Evolutionary conservation across 495 filamentous ascomycete genomes (phyloP).

Genomic region (Corynascus novoguineensis): DNA sequence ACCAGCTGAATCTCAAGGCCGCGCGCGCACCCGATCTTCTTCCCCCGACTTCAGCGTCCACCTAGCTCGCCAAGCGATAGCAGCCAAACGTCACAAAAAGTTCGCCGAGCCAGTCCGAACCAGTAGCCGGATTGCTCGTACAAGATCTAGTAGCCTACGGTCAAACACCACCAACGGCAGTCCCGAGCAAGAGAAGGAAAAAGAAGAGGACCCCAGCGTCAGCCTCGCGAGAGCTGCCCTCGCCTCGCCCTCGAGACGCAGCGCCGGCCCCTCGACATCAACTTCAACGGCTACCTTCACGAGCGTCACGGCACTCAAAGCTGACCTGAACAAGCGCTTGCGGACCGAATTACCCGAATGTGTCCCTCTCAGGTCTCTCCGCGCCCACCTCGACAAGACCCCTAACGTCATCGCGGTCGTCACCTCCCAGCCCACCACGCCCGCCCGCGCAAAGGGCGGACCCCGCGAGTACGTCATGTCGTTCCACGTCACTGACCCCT

Average conservation of each 20-base stretch:
- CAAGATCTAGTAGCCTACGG: slow-evolving; percentile 26
- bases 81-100: slow-evolving; percentile 24
- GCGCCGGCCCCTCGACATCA: background rate
- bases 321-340: slow-evolving; percentile 41
- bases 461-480: slow-evolving; percentile 65
- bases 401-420: slow-evolving; percentile 66
- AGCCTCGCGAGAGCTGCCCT: slow-evolving; percentile 1
- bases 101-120: slow-evolving; percentile 24
- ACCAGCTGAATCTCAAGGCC: background rate
- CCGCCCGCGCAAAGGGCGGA: slow-evolving; percentile 57
- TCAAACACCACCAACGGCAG: slow-evolving; percentile 12
- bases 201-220: slow-evolving; percentile 1
- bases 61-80: slow-evolving; percentile 33
- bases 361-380: slow-evolving; percentile 59
- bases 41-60: slow-evolving; percentile 31
- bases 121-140: slow-evolving; percentile 21
- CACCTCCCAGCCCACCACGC: slow-evolving; percentile 47
- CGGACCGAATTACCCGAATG: slow-evolving; percentile 62
- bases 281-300: background rate
- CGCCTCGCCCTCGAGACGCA: slow-evolving; percentile 15
- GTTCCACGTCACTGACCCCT: slow-evolving; percentile 65
- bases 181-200: slow-evolving; percentile 8
- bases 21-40: background rate
- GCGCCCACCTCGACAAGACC: slow-evolving; percentile 47
- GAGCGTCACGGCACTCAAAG: slow-evolving; percentile 32